Percentiles rank a stretch among this genome's conserved stretches.
phyloP scores from a whole-genome alignment of 768 basidiomycete species.

The Nevesoporus exiguus region DNA sequence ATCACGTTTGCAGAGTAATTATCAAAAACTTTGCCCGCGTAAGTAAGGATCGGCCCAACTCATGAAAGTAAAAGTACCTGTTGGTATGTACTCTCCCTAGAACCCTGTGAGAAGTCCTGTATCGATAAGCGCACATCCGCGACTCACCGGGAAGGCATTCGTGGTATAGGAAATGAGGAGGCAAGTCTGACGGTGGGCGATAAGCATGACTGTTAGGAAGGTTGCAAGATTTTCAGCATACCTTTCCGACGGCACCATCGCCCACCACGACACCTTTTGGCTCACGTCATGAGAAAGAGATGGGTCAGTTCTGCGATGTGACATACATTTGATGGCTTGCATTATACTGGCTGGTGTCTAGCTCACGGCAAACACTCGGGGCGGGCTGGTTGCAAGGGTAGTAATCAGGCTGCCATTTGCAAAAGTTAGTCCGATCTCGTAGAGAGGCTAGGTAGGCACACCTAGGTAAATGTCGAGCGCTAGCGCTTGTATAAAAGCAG shows the following conservation, averaged over 20 bases:
- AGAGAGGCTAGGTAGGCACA: background rate
- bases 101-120: constrained; percentile 16
- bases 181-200: constrained; percentile 67
- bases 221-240: constrained; percentile 33
- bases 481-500: background rate
- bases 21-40: constrained; percentile 73
- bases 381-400: constrained; percentile 13
- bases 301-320: constrained; percentile 4
- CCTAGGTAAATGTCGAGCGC: constrained; percentile 1
- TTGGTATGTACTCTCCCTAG: constrained; percentile 96
- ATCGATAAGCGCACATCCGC: constrained; percentile 13
- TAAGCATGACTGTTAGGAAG: constrained; percentile 9
- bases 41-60: constrained; percentile 4
- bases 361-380: constrained; percentile 10
- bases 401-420: constrained; percentile 15
- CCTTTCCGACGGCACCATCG: constrained; percentile 99
- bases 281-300: constrained; percentile 32
- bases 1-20: constrained; percentile 99
- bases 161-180: constrained; percentile 99
- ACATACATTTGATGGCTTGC: constrained; percentile 91
- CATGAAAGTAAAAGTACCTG: constrained; percentile 49
- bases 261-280: constrained; percentile 90
- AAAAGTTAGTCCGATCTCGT: constrained; percentile 9
- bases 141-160: constrained; percentile 88
- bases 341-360: constrained; percentile 38